Base-by-base conservation (phyloP, 2,329 filamentous ascomycete species). In the Colletotrichum spinosum region DNA sequence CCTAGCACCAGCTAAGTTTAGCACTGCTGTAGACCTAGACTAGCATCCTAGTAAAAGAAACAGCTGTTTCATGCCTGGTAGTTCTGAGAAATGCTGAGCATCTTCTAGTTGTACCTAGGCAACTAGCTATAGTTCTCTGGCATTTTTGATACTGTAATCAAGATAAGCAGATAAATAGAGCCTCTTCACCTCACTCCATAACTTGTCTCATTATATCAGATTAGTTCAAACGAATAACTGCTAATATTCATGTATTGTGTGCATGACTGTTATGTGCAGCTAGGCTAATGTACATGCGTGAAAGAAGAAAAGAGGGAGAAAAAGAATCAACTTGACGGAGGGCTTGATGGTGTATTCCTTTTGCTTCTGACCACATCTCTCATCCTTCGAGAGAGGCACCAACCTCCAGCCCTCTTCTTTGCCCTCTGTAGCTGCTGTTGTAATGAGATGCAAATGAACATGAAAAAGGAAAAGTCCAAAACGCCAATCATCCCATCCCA, bases 381-480 rank as follows among this genome's bases (percentile, higher is more conserved):
- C 35, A 12, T 8, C 12, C 6, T 35, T 9, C 33, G 9, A 35
- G 49, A 8, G 49, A 35, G 13, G 39, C 44, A n/a, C 52, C 11
- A 41, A 34, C 52, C 55, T 37, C 38, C 13, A 37, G n/a, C n/a
- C 46, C n/a, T 15, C 46, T 48, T n/a, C 49, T 15, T 17, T 50
- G 53, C 25, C 35, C 13, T 38, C 17, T 17, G 46, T 54, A 34
- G 15, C 41, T 39, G 25, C 8, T 42, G 52, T 11, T 9, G 39
- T 42, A 37, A 34, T 37, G 25, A 53, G 8, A 7, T 13, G 9
- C 17, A 42, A 65, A 55, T 12, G 6, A 13, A 15, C 42, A 52
- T 51, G 25, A 55, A 60, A 46, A 64, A 42, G 42, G 63, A 69
- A 69, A n/a, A n/a, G 60, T 61, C 13, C 34, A 62, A 25, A 5